Percentiles rank a stretch among this genome's conserved stretches.
These are phyloP conservation scores for Boletellus sp. DNA, from an alignment of 768 basidiomycete genomes.

Conservation along the genomic window DNA sequence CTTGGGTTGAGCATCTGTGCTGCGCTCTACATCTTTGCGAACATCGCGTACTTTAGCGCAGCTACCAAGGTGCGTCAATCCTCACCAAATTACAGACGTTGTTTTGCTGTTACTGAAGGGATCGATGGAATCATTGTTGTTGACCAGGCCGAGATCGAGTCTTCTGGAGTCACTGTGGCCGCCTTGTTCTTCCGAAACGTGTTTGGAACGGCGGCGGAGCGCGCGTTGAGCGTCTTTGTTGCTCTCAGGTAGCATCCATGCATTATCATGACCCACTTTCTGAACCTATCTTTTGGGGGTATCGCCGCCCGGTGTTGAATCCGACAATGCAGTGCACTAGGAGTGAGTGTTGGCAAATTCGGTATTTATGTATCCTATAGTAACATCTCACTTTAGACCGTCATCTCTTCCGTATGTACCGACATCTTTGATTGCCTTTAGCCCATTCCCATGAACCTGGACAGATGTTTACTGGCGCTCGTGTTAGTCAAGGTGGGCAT, in stretches of 20 bases:
- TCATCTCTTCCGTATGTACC: constrained; percentile 30
- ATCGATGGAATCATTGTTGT: background rate
- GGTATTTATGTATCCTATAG: background rate
- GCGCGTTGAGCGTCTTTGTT: constrained; percentile 54
- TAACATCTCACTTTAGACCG: constrained; percentile 22
- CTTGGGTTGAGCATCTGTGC: constrained; percentile 55
- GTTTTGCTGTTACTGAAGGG: background rate
- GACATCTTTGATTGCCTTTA: background rate
- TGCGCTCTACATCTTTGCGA: constrained; percentile 50
- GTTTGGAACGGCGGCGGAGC: constrained; percentile 50
- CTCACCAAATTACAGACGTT: no score
- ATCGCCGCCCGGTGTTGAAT: background rate
- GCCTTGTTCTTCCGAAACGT: constrained; percentile 58
- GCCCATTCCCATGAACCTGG: background rate
- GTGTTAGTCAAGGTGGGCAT: constrained; percentile 48
- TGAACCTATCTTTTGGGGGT: background rate
- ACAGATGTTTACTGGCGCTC: constrained; percentile 49
- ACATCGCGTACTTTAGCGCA: constrained; percentile 53
- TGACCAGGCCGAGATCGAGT: constrained; percentile 41
- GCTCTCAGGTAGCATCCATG: constrained; percentile 44
- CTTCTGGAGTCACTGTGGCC: constrained; percentile 54
- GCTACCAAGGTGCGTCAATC: constrained; percentile 17
- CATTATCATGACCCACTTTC: background rate
- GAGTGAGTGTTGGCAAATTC: constrained; percentile 18
- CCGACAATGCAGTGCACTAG: constrained; percentile 33